Percentiles rank a stretch among this genome's conserved stretches.
Conservation (phyloP, 441 rosid species). For the Melastoma candidum region DNA sequence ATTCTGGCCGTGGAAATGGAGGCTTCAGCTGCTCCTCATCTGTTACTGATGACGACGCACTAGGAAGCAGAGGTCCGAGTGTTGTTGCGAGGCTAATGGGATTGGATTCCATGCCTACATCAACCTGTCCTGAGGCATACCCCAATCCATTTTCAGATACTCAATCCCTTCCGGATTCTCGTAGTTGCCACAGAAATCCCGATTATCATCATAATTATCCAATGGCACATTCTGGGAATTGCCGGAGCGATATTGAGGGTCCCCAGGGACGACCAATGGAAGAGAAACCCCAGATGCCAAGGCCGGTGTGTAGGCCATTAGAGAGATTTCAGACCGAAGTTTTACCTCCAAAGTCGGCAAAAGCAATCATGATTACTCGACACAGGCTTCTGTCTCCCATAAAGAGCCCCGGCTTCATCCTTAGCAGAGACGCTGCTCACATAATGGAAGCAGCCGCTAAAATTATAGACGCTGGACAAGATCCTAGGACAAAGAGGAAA, state of each 20-base stretch:
- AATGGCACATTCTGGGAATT: conserved; percentile 39
- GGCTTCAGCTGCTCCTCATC: conserved; percentile 92
- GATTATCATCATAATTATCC: conserved; percentile 39
- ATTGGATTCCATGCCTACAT: conserved; percentile 66
- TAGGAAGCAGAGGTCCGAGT: conserved; percentile 67
- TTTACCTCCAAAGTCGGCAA: conserved; percentile 89
- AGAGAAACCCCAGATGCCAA: conserved; percentile 26
- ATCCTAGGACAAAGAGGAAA: conserved; percentile 26
- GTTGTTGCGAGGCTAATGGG: conserved; percentile 99
- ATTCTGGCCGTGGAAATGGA: conserved; percentile 45
- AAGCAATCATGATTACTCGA: conserved; percentile 83
- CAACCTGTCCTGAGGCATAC: conserved; percentile 39
- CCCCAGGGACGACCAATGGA: conserved; percentile 23
- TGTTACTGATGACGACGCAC: conserved; percentile 76
- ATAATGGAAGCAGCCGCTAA: conserved; percentile 98
- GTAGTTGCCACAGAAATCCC: conserved; percentile 34
- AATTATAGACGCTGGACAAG: conserved; percentile 51
- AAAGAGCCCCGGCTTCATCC: conserved; percentile 77
- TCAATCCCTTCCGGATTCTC: conserved; percentile 43
- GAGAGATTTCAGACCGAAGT: conserved; percentile 91
- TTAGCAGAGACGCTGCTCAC: conserved; percentile 71
- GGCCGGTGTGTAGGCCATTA: conserved; percentile 45
- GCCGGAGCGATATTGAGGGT: conserved; percentile 38
- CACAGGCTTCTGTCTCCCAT: conserved; percentile 92
- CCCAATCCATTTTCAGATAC: conserved; percentile 54